Base-by-base conservation (phyloP, 23 red algal species). In the Agarophyton chilense region DNA sequence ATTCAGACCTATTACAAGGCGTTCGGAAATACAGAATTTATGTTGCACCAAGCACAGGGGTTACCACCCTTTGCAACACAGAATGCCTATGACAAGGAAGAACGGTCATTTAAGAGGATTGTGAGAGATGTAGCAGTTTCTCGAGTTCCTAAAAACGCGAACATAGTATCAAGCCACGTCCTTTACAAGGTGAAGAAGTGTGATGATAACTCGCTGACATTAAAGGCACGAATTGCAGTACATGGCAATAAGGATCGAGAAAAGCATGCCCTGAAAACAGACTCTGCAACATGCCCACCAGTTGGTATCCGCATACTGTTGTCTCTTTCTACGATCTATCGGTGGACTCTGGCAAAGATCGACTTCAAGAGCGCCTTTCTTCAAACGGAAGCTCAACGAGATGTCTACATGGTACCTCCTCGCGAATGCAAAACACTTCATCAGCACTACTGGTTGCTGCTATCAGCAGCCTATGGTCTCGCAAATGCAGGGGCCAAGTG, bases 401-500 rank as follows among this genome's bases (percentile, higher is more conserved):
- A 89, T 62, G 85, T 89, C 19, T 78, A 78, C 1, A 47, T 89
- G 56, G 25, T 77, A 31, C 68, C 85, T 0, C 50, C 85, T 10
- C 52, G 70, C 5, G 85, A 89, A 60, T 47, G 68, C 43, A 41
- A 8, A 8, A 51, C 29, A 16, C 35, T 9, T 46, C 14, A 21
- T 31, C 41, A 45, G 29, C 56, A 89, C 62, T 78, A 61, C 31
- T 89, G 67, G 85, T 34, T 78, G 14, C 43, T 89, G 19, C 11
- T 65, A 26, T 56, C 85, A 11, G 85, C 71, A 32, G 66, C 4
- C 11, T 89, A 78, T 52, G 85, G 85, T n/a, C 2, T 89, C 39
- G 85, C 75, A 2, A 89, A 89, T 66, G 68, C 68, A 0, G 75
- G 52, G 11, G 85, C 85, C 2, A 89, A 89, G 28, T 89, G 68